Evolutionary conservation across 2,329 filamentous ascomycete genomes (phyloP).

Genomic region (Trichoderma sp.): DNA sequence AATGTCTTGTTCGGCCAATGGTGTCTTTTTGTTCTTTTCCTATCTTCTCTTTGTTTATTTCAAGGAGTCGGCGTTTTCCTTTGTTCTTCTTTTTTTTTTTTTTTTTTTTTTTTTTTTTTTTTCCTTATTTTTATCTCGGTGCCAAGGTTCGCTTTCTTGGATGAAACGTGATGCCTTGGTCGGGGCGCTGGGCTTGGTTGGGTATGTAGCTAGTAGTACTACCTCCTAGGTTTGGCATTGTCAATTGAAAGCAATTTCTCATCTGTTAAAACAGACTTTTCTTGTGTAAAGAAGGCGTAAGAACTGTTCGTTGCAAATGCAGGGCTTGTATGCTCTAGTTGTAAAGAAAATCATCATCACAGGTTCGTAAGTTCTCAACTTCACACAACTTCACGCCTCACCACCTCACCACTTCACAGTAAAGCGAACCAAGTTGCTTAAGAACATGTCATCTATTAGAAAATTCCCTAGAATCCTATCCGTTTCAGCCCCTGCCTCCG

Average conservation of each 20-base stretch:
- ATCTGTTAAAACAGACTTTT: background rate
- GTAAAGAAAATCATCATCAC: background rate
- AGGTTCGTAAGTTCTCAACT: background rate
- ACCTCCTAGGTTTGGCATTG: constrained; percentile 6
- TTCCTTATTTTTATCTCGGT: background rate
- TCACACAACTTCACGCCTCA: background rate
- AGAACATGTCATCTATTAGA: constrained; percentile 35
- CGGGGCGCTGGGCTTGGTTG: constrained; percentile 11
- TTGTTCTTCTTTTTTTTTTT: background rate
- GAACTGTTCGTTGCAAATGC: background rate
- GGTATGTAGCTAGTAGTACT: background rate
- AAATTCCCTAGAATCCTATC: constrained; percentile 29
- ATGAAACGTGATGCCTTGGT: constrained; percentile 6
- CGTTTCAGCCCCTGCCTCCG: constrained; percentile 34
- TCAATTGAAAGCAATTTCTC: constrained; percentile 4
- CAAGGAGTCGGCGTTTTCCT: no score
- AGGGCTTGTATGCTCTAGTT: background rate
- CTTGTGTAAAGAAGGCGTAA: background rate
- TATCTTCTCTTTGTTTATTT: background rate
- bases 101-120: background rate
- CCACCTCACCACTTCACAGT: background rate
- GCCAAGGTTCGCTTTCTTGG: background rate
- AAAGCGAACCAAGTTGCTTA: background rate
- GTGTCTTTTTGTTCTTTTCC: background rate
- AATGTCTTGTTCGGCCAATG: background rate